Evolutionary conservation across 805 yeast genomes (phyloP).

Genomic region (Saturnispora sekii): DNA sequence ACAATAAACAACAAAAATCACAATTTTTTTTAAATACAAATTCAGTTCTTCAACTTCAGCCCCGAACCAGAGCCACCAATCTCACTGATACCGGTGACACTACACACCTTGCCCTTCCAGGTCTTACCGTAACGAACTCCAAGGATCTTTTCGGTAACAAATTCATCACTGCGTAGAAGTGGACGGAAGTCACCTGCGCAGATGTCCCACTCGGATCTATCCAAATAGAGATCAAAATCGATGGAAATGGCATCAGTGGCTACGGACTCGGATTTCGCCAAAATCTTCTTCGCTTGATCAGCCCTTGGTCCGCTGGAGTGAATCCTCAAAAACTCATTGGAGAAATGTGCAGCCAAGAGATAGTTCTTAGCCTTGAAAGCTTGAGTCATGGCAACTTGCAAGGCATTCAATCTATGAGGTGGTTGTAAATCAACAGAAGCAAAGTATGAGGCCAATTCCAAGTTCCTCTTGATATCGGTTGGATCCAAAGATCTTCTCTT

Average conservation of each 20-base stretch:
- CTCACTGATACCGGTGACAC: slow-evolving; percentile 62
- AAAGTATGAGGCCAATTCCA: slow-evolving; percentile 94
- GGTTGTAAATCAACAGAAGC: slow-evolving; percentile 75
- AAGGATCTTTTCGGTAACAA: slow-evolving; percentile 70
- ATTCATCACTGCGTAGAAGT: slow-evolving; percentile 66
- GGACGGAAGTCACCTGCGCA: slow-evolving; percentile 87
- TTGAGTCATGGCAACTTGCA: slow-evolving; percentile 92
- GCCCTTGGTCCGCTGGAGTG: slow-evolving; percentile 69
- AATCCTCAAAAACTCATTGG: slow-evolving; percentile 67
- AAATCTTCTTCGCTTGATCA: slow-evolving; percentile 79
- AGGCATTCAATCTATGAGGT: slow-evolving; percentile 76
- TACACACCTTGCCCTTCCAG: slow-evolving; percentile 72
- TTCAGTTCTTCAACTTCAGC: slow-evolving; percentile 38
- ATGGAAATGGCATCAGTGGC: slow-evolving; percentile 83
- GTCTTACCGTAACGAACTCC: slow-evolving; percentile 78
- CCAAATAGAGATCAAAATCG: slow-evolving; percentile 73
- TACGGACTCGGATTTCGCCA: slow-evolving; percentile 66
- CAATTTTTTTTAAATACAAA: not conserved
- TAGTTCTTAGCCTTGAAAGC: slow-evolving; percentile 82
- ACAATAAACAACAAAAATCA: not conserved
- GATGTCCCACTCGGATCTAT: slow-evolving; percentile 67
- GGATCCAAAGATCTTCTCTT: slow-evolving; percentile 74
- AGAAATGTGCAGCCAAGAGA: slow-evolving; percentile 84
- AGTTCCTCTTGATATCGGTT: slow-evolving; percentile 67
- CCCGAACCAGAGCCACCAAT: slow-evolving; percentile 94